These are phyloP conservation scores for Trametes meyenii DNA, from an alignment of 768 basidiomycete genomes.

Conservation along the genomic window DNA sequence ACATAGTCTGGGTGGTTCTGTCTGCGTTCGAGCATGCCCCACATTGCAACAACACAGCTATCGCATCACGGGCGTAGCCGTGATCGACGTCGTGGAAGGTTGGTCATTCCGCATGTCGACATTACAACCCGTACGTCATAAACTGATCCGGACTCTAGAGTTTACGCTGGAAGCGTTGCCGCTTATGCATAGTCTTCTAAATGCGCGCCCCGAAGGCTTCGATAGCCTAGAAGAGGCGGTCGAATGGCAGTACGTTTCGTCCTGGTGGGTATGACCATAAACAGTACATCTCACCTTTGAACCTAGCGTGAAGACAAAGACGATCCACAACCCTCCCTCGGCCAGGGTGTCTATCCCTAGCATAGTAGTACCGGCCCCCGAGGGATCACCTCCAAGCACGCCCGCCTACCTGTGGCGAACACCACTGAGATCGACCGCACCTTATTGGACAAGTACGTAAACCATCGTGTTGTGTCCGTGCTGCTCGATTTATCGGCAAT, in stretches of 20 bases:
- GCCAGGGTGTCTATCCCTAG: conserved; percentile 90
- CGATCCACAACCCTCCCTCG: conserved; percentile 79
- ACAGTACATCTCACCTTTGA: neutral
- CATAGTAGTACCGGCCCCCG: conserved; percentile 55
- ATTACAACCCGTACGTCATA: too few species aligned
- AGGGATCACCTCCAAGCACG: conserved; percentile 38
- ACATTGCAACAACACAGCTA: conserved; percentile 68
- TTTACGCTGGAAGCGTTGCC: conserved; percentile 93
- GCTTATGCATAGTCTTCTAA: conserved; percentile 87
- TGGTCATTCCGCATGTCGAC: neutral
- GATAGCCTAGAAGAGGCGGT: conserved; percentile 82
- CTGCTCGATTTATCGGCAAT: neutral
- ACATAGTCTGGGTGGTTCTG: conserved; percentile 97
- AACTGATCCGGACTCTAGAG: conserved; percentile 46
- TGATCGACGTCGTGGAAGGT: conserved; percentile 40
- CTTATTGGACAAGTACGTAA: conserved; percentile 86
- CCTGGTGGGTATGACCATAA: neutral
- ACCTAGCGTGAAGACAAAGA: conserved; percentile 72
- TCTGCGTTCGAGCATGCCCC: conserved; percentile 73
- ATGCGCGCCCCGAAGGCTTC: conserved; percentile 85
- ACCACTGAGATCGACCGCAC: conserved; percentile 78
- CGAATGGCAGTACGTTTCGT: conserved; percentile 85
- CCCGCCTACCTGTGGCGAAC: conserved; percentile 78
- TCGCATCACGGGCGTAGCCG: conserved; percentile 73
- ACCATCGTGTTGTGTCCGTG: neutral